Evolutionary conservation across 2,329 filamentous ascomycete species (phyloP).

Genomic region (Hymenoscyphus scutula): DNA sequence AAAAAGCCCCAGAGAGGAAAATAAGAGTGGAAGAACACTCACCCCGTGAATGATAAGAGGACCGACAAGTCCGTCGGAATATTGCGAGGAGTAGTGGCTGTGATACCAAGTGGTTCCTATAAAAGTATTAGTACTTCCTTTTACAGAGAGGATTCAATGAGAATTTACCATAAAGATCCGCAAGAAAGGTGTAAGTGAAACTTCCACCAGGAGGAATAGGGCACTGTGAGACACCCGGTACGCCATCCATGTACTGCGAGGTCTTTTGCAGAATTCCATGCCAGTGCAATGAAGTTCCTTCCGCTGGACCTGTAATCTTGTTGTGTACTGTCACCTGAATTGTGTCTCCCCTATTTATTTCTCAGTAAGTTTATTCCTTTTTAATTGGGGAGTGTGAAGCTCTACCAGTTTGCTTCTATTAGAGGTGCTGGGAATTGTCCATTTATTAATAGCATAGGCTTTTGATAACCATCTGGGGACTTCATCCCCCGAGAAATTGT

Average conservation of each 20-base stretch:
- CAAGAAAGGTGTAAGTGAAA: constrained; percentile 33
- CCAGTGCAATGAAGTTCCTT: constrained; percentile 42
- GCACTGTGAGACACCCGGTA: constrained; percentile 56
- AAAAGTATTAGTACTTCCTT: neutral
- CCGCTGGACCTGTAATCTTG: constrained; percentile 48
- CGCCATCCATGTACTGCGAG: constrained; percentile 41
- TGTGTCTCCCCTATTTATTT: constrained; percentile 31
- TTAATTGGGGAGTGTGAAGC: neutral
- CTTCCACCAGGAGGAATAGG: constrained; percentile 52
- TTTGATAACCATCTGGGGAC: constrained; percentile 40
- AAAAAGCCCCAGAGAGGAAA: too few species aligned
- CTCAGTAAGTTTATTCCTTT: neutral
- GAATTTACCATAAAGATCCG: constrained; percentile 40
- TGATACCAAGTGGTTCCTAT: constrained; percentile 54
- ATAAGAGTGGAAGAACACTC: too few species aligned
- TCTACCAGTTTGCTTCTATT: constrained; percentile 38
- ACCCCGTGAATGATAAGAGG: constrained; percentile 58
- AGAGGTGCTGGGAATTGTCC: constrained; percentile 36
- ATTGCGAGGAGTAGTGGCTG: constrained; percentile 48
- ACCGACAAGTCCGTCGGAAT: constrained; percentile 55
- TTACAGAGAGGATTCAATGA: neutral
- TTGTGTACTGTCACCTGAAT: constrained; percentile 69
- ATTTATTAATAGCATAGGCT: constrained; percentile 51
- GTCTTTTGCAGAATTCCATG: constrained; percentile 47
- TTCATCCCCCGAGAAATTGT: constrained; percentile 27